phyloP scores from a whole-genome alignment of 352 stramenopile genomes.

The Pythium aquatile region DNA sequence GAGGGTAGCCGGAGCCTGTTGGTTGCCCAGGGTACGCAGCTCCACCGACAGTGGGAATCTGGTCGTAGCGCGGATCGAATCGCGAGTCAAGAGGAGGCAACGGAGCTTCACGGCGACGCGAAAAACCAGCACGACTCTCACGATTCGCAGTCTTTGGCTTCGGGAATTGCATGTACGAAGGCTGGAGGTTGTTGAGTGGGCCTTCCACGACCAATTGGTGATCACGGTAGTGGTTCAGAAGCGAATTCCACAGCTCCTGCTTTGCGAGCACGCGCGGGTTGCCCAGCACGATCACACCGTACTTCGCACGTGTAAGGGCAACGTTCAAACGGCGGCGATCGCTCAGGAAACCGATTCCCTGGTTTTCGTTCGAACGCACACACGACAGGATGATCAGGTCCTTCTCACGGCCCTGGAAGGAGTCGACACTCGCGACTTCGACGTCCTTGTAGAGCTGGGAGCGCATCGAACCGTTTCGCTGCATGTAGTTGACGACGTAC shows the following conservation, averaged over 20 bases:
- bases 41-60: slow-evolving; percentile 26
- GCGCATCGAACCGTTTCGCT: slow-evolving; percentile 92
- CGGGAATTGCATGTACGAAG: slow-evolving; percentile 97
- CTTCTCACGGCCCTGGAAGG: slow-evolving; percentile 99
- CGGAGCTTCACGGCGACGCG: slow-evolving; percentile 45
- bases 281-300: slow-evolving; percentile 97
- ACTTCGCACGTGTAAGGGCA: slow-evolving; percentile 97
- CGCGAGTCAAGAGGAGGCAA: slow-evolving; percentile 78
- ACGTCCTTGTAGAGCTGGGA: slow-evolving; percentile 97
- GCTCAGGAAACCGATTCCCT: slow-evolving; percentile 99
- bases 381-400: slow-evolving; percentile 98
- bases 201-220: slow-evolving; percentile 95
- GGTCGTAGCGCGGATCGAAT: slow-evolving; percentile 83
- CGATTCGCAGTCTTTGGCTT: slow-evolving; percentile 45
- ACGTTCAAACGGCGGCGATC: slow-evolving; percentile 99
- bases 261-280: slow-evolving; percentile 98
- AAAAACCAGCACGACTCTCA: slow-evolving; percentile 33
- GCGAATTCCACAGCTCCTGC: slow-evolving; percentile 95
- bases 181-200: slow-evolving; percentile 95
- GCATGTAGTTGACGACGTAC: slow-evolving; percentile 98
- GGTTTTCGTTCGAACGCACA: slow-evolving; percentile 98
- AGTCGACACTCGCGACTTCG: slow-evolving; percentile 98
- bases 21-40: slow-evolving; percentile 23
- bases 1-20: slow-evolving; percentile 34
- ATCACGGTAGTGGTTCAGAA: slow-evolving; percentile 98